These are phyloP conservation scores for Aspergillus vadensis DNA, from an alignment of 2,329 filamentous ascomycete genomes.

Conservation along the genomic window DNA sequence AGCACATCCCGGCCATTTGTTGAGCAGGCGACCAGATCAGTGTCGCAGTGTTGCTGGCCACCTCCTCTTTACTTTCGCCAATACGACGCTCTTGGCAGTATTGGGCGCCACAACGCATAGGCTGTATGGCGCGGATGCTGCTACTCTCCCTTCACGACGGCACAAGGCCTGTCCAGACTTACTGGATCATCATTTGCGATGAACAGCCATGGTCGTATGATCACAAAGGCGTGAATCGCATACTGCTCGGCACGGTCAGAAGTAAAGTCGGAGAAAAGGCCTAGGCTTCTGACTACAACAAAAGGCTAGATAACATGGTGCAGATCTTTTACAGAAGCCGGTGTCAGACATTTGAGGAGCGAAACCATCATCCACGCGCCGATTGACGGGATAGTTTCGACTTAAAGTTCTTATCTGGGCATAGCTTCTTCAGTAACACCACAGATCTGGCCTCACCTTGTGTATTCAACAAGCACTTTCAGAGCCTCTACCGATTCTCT, in stretches of 20 bases:
- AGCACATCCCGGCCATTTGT: slow-evolving; percentile 53
- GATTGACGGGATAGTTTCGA: background rate
- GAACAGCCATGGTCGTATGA: slow-evolving; percentile 46
- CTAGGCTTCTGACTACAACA: background rate
- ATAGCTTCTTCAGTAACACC: slow-evolving; percentile 3
- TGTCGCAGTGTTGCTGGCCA: slow-evolving; percentile 44
- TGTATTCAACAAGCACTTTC: background rate
- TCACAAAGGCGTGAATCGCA: slow-evolving; percentile 54
- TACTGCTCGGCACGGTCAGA: slow-evolving; percentile 50
- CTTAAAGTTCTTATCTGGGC: background rate
- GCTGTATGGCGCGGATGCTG: slow-evolving; percentile 48
- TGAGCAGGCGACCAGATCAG: slow-evolving; percentile 25
- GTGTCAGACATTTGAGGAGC: background rate
- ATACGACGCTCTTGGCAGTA: slow-evolving; percentile 49
- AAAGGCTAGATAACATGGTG: background rate
- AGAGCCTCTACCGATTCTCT: background rate
- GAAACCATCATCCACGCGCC: background rate
- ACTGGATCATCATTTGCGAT: slow-evolving; percentile 47
- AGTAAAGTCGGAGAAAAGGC: background rate
- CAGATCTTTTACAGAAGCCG: background rate
- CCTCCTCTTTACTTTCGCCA: slow-evolving; percentile 50
- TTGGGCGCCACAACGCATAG: slow-evolving; percentile 54
- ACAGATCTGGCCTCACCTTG: background rate
- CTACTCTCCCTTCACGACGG: slow-evolving; percentile 48
- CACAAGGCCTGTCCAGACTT: slow-evolving; percentile 48